phyloP scores from a whole-genome alignment of 2,329 filamentous ascomycete genomes.

The Fusarium siculi region DNA sequence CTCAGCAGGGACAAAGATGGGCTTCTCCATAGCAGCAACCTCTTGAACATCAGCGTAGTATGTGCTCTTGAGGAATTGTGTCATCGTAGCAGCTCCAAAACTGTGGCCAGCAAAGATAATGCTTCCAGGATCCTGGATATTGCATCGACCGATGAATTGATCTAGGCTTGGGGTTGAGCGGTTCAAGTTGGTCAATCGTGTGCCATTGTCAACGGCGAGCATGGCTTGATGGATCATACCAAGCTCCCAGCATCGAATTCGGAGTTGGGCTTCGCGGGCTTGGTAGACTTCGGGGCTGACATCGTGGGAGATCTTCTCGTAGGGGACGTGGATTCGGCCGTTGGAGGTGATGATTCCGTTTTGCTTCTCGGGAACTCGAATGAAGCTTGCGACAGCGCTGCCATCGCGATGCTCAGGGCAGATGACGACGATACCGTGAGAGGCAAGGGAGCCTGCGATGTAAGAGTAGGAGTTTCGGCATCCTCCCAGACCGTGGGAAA shows the following conservation, averaged over 20 bases:
- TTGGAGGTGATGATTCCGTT: slow-evolving; percentile 42
- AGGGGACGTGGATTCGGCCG: slow-evolving; percentile 55
- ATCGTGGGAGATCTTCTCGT: slow-evolving; percentile 68
- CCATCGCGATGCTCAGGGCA: slow-evolving; percentile 87
- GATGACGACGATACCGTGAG: slow-evolving; percentile 82
- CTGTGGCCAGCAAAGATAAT: slow-evolving; percentile 84
- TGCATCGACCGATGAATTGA: slow-evolving; percentile 70
- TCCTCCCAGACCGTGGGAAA: slow-evolving; percentile 87
- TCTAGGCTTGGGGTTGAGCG: slow-evolving; percentile 60
- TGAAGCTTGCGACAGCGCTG: slow-evolving; percentile 77
- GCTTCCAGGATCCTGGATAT: slow-evolving; percentile 76
- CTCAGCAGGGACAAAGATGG: slow-evolving; percentile 69
- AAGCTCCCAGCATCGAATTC: slow-evolving; percentile 82
- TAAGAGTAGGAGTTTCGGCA: slow-evolving; percentile 88
- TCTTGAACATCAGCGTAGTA: slow-evolving; percentile 70
- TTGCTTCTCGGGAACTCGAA: slow-evolving; percentile 69
- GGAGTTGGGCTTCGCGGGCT: slow-evolving; percentile 75
- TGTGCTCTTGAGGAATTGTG: slow-evolving; percentile 82
- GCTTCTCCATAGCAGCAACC: slow-evolving; percentile 59
- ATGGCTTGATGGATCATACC: slow-evolving; percentile 76
- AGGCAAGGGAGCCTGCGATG: slow-evolving; percentile 79
- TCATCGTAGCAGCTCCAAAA: slow-evolving; percentile 79
- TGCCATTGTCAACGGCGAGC: slow-evolving; percentile 70
- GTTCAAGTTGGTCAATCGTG: slow-evolving; percentile 63
- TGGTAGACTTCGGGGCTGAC: slow-evolving; percentile 73